Evolutionary conservation across 2,329 filamentous ascomycete species (phyloP), one percentile per base, ranked within the genome.

Genomic region (Lachnellula suecica): DNA sequence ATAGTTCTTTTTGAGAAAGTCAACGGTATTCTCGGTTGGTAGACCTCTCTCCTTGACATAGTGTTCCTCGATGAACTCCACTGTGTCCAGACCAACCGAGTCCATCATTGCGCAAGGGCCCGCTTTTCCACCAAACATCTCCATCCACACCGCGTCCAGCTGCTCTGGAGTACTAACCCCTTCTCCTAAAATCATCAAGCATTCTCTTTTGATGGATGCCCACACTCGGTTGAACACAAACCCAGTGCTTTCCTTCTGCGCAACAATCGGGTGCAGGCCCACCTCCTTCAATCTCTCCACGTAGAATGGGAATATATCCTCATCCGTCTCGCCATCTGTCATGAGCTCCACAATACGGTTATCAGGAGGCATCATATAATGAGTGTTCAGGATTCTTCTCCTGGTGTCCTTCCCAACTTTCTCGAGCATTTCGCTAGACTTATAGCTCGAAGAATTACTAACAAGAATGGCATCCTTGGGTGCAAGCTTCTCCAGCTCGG

Each of bases 371-470:
- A 61, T 63, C 70, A 72, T 75, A 31, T 69, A 74, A 58, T 77
- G 74, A 4, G 70, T 68, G 50, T 74, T 77, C 23, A 75, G 56
- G 17, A 77, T 59, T 2, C 74, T 64, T 0, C 62, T 58, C 6
- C 59, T 61, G 11, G 71, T 61, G 24, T 65, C 68, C 8, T 72
- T 43, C 0, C 51, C 55, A 20, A 76, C 48, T 0, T 65, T 66
- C 1, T 71, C 62, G 1, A 76, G 47, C 25, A 77, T 74, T 45
- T 76, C 73, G 0, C 65, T 63, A 19, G 72, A 74, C 6, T 70
- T 68, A 55, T 74, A 76, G 46, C 74, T 76, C 52, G 74, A 76
- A 1, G 75, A 77, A 47, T 78, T 78, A 0, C 73, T 75, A 0
- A 72, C 74, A 41, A 78, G 69, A 5, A 76, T 71, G 0, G 69